phyloP scores from a whole-genome alignment of 2,329 filamentous ascomycete species.

The Lasiodiplodia theobromae region DNA sequence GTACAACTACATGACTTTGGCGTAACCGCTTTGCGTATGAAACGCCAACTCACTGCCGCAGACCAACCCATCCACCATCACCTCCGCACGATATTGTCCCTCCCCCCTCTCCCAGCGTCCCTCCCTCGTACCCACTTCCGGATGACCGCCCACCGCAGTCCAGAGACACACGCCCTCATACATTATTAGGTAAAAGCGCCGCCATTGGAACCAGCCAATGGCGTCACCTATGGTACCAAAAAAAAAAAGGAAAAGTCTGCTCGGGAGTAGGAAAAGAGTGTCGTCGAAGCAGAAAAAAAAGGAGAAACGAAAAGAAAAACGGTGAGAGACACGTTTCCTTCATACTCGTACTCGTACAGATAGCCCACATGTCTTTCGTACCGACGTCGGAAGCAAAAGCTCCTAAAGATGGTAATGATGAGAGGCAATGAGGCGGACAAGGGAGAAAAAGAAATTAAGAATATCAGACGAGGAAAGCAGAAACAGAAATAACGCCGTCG shows the following conservation, averaged over 20 bases:
- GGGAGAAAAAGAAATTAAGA: neutral
- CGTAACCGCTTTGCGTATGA: neutral
- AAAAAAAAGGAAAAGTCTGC: neutral
- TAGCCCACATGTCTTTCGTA: neutral
- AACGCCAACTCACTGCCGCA: neutral
- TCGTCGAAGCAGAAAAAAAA: neutral
- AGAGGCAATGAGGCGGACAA: neutral
- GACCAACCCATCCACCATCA: neutral
- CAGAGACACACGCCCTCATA: neutral
- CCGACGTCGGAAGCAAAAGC: neutral
- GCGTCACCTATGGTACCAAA: neutral
- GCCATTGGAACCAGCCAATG: neutral
- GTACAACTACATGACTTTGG: neutral
- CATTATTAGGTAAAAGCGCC: neutral
- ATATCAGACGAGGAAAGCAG: neutral
- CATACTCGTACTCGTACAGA: neutral
- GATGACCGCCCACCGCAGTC: neutral
- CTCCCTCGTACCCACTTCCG: neutral
- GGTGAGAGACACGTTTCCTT: neutral
- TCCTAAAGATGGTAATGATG: neutral
- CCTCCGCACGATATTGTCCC: no score
- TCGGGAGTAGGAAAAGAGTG: neutral
- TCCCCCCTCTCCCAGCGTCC: neutral
- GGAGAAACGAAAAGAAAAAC: neutral
- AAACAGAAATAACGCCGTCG: constrained; percentile 8